phyloP scores from a whole-genome alignment of 345 rosid genomes.

The Reutealis trisperma region DNA sequence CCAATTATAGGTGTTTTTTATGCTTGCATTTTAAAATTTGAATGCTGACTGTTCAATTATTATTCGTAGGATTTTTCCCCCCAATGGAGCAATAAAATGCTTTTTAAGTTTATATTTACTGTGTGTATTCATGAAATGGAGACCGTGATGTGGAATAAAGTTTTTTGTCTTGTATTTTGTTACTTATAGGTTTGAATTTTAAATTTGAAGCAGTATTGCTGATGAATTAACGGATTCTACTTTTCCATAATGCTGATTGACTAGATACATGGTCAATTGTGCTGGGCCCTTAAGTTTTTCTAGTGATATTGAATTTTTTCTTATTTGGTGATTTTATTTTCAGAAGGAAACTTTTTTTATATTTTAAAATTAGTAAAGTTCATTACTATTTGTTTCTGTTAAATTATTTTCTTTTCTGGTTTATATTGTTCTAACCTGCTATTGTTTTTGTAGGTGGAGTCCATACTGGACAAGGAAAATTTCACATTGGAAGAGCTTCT shows the following conservation, averaged over 20 bases:
- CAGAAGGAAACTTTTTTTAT: not conserved
- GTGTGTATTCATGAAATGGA: not conserved
- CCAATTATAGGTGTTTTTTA: not conserved
- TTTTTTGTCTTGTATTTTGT: not conserved
- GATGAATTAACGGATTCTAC: not conserved
- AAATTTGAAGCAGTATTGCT: slow-evolving; percentile 2
- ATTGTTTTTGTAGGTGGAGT: slow-evolving; percentile 65
- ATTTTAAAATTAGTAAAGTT: not conserved
- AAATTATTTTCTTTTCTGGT: not conserved
- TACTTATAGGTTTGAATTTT: not conserved
- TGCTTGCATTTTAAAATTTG: not conserved
- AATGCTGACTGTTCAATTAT: not conserved
- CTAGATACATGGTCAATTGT: no score
- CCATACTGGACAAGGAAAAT: slow-evolving; percentile 82
- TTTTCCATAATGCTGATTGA: not conserved
- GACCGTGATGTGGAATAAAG: not conserved
- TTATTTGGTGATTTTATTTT: not conserved
- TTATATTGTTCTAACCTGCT: not conserved
- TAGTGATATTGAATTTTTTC: not conserved
- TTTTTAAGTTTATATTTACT: not conserved
- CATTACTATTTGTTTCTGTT: not conserved
- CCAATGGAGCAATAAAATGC: not conserved
- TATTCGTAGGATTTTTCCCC: not conserved
- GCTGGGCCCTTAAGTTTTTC: not conserved
- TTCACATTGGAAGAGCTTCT: slow-evolving; percentile 95